phyloP scores from a whole-genome alignment of 306 rosid genomes.

The Quercus cerris region DNA sequence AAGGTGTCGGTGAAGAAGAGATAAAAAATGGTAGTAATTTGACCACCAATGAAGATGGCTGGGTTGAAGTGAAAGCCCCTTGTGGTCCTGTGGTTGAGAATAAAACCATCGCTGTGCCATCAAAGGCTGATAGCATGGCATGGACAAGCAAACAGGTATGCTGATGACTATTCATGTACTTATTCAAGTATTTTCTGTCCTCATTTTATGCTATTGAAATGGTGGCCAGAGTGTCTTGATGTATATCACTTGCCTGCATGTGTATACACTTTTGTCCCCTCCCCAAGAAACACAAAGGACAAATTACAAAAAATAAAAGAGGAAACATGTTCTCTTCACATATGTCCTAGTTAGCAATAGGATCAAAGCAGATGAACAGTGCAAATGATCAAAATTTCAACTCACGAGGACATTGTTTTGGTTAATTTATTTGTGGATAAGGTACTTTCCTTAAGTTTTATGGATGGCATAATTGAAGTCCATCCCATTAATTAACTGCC shows the following conservation, averaged over 20 bases:
- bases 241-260: neutral
- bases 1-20: conserved; percentile 26
- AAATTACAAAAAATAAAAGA: neutral
- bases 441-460: neutral
- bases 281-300: neutral
- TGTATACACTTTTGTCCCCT: neutral
- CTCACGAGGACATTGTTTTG: neutral
- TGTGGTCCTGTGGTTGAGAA: conserved; percentile 21
- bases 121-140: conserved; percentile 20
- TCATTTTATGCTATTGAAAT: neutral
- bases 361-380: neutral
- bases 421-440: neutral
- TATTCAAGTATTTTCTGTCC: neutral
- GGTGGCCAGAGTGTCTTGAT: neutral
- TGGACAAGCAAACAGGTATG: conserved; percentile 44
- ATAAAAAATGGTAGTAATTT: conserved; percentile 22
- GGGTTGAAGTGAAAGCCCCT: conserved; percentile 71
- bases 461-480: neutral
- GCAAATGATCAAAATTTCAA: neutral
- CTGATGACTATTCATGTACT: conserved; percentile 2
- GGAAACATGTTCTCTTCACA: neutral
- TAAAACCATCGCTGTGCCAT: conserved; percentile 8
- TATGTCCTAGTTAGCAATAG: neutral
- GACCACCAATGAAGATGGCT: conserved; percentile 63
- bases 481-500: neutral